phyloP scores from a whole-genome alignment of 805 yeast species.

The Blastobotrys robertii region DNA sequence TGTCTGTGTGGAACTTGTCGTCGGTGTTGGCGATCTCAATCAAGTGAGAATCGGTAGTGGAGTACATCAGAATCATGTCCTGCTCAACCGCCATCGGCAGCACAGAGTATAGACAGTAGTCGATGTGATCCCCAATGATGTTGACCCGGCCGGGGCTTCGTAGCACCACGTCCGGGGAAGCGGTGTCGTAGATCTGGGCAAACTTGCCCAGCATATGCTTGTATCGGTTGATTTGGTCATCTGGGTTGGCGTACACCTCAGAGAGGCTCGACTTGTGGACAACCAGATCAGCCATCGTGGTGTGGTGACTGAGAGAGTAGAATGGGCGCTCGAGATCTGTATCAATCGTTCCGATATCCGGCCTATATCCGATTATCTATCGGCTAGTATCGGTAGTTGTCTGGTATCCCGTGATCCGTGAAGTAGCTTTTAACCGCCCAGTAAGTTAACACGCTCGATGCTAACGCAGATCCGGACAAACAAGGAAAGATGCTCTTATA shows the following conservation, averaged over 20 bases:
- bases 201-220: constrained; percentile 12
- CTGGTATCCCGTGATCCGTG: too few species aligned
- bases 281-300: background rate
- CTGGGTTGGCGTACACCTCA: constrained; percentile 15
- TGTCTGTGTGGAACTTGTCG: constrained; percentile 16
- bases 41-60: constrained; percentile 18
- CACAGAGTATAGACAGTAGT: constrained; percentile 56
- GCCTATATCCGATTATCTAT: too few species aligned
- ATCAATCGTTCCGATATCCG: too few species aligned
- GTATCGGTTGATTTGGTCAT: constrained; percentile 14
- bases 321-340: too few species aligned
- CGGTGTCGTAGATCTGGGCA: constrained; percentile 10
- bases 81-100: constrained; percentile 65
- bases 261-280: constrained; percentile 9
- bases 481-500: too few species aligned
- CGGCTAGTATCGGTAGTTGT: too few species aligned
- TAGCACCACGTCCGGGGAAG: constrained; percentile 37
- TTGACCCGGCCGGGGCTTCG: constrained; percentile 73
- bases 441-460: too few species aligned
- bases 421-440: too few species aligned
- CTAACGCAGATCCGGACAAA: too few species aligned
- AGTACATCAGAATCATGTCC: constrained; percentile 45
- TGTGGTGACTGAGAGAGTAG: too few species aligned
- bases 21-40: constrained; percentile 31
- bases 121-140: constrained; percentile 67